Conservation (phyloP, 2,329 filamentous ascomycete genomes). For the Phaeomoniella chlamydospora region DNA sequence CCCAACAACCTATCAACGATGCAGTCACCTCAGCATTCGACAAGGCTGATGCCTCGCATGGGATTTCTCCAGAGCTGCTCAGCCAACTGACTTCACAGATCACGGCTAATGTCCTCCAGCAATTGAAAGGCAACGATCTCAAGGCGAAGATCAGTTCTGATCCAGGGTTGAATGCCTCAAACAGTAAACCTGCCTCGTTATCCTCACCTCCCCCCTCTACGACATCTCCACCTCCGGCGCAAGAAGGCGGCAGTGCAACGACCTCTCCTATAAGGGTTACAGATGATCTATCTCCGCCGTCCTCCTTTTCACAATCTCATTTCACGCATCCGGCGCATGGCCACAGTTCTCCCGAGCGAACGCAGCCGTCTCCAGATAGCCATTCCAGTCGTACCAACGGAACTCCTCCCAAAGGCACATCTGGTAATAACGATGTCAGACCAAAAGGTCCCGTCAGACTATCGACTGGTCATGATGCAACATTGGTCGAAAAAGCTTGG, state of each 20-base stretch:
- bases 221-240: background rate
- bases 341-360: slow-evolving; percentile 11
- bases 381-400: slow-evolving; percentile 19
- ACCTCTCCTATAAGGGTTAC: background rate
- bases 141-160: slow-evolving; percentile 9
- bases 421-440: slow-evolving; percentile 15
- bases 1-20: slow-evolving; percentile 36
- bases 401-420: slow-evolving; percentile 10
- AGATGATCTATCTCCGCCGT: background rate
- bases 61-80: slow-evolving; percentile 45
- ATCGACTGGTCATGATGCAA: slow-evolving; percentile 32
- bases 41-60: slow-evolving; percentile 31
- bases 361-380: slow-evolving; percentile 19
- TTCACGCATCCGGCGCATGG: slow-evolving; percentile 7
- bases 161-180: too few species aligned
- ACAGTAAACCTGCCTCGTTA: background rate
- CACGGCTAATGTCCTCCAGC: slow-evolving; percentile 42
- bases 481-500: slow-evolving; percentile 59
- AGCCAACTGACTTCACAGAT: slow-evolving; percentile 42
- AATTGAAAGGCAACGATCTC: slow-evolving; percentile 34
- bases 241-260: background rate
- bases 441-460: slow-evolving; percentile 22
- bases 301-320: slow-evolving; percentile 5
- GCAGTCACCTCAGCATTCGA: slow-evolving; percentile 43
- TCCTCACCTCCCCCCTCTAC: background rate